Conservation (phyloP, 805 yeast species). For the Candida tammaniensis region DNA sequence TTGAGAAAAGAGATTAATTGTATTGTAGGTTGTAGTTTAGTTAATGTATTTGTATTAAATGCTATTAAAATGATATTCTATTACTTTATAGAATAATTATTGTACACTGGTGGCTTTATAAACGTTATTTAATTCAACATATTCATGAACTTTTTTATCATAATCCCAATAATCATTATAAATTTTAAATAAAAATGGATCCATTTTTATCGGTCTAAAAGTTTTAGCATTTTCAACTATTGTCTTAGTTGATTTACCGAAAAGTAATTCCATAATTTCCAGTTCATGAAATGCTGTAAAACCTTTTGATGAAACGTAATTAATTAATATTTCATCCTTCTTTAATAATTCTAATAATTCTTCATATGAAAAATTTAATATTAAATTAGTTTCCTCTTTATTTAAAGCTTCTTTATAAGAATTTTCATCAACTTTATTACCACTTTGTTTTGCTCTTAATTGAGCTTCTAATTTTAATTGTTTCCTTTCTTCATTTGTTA, state of each 20-base stretch:
- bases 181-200: slow-evolving; percentile 24
- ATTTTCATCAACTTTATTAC: slow-evolving; percentile 5
- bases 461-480: slow-evolving; percentile 13
- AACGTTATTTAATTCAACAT: slow-evolving; percentile 16
- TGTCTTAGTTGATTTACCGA: slow-evolving; percentile 15
- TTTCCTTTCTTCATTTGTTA: slow-evolving; percentile 14
- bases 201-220: slow-evolving; percentile 31
- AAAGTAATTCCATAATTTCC: slow-evolving; percentile 23
- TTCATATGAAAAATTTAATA: slow-evolving; percentile 12
- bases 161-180: slow-evolving; percentile 19
- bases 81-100: not conserved
- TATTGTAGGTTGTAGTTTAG: slow-evolving; percentile 4
- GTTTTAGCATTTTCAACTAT: slow-evolving; percentile 18
- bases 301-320: slow-evolving; percentile 17
- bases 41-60: slow-evolving; percentile 1
- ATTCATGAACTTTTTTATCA: slow-evolving; percentile 25
- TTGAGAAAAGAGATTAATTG: slow-evolving; percentile 12
- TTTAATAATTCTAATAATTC: slow-evolving; percentile 21
- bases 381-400: slow-evolving; percentile 8
- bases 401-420: slow-evolving; percentile 3
- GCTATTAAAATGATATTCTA: not conserved
- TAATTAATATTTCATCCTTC: slow-evolving; percentile 26
- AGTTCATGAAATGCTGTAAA: slow-evolving; percentile 29
- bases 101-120: slow-evolving; percentile 4
- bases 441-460: slow-evolving; percentile 10